Evolutionary conservation across 768 basidiomycete species (phyloP).

Genomic region (Aureoboletus auriporus): DNA sequence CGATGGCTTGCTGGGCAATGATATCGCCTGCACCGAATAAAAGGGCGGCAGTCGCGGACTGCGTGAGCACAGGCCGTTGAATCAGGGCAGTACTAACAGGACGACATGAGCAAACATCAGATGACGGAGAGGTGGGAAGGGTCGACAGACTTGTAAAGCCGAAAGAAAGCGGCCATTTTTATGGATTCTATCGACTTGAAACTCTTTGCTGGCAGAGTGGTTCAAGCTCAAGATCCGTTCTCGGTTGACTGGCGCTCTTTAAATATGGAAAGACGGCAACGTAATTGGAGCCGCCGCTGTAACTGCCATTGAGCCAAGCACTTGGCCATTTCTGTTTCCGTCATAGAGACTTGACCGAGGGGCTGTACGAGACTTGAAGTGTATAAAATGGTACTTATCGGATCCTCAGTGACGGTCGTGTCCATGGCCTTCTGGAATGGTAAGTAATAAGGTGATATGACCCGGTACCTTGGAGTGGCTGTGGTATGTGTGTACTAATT

Average conservation of each 20-base stretch:
- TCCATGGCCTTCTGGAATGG: too few relatives aligned
- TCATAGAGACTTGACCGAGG: too few relatives aligned
- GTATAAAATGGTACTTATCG: too few relatives aligned
- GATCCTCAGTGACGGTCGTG: too few relatives aligned
- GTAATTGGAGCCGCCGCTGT: too few relatives aligned
- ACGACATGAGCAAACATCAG: constrained; percentile 3
- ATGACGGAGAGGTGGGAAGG: neutral
- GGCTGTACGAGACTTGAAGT: too few relatives aligned
- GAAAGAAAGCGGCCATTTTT: constrained; percentile 43
- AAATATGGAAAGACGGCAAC: neutral
- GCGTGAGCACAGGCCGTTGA: constrained; percentile 57
- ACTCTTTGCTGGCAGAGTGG: too few relatives aligned
- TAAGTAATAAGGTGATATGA: neutral
- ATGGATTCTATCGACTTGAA: neutral
- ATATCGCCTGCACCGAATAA: constrained; percentile 76
- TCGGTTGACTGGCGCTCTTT: neutral
- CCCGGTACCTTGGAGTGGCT: neutral
- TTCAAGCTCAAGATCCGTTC: too few relatives aligned
- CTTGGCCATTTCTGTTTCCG: too few relatives aligned
- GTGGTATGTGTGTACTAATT: constrained; percentile 18
- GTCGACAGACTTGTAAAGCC: constrained; percentile 38
- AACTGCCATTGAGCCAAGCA: too few relatives aligned
- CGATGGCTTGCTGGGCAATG: constrained; percentile 83
- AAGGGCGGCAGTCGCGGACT: constrained; percentile 60
- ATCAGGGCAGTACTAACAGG: constrained; percentile 50